These are phyloP conservation scores for Erodium texanum DNA, from an alignment of 441 rosid species.

Conservation along the genomic window DNA sequence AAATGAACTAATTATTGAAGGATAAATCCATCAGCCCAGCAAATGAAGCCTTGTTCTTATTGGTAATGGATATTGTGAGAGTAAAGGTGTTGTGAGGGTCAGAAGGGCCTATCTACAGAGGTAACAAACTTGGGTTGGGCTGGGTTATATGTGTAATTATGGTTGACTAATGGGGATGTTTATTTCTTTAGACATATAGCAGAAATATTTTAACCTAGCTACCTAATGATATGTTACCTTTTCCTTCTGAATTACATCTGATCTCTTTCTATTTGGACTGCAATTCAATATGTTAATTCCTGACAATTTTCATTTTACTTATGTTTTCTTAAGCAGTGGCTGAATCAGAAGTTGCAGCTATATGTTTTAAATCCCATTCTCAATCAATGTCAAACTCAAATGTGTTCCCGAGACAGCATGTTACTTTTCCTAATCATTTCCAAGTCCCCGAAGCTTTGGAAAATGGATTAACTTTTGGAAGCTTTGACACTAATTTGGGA, in stretches of 20 bases:
- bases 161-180: neutral
- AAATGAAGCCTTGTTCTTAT: too few relatives aligned
- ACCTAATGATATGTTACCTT: neutral
- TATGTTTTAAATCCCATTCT: slow-evolving; percentile 24
- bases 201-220: neutral
- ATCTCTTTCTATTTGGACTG: neutral
- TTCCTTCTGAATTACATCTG: neutral
- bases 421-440: slow-evolving; percentile 73
- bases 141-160: neutral
- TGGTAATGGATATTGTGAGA: too few relatives aligned
- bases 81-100: too few relatives aligned
- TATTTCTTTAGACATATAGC: neutral
- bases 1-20: too few relatives aligned
- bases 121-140: neutral
- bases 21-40: too few relatives aligned
- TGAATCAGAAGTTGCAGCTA: slow-evolving; percentile 28
- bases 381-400: slow-evolving; percentile 26
- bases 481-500: slow-evolving; percentile 34
- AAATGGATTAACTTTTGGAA: slow-evolving; percentile 77
- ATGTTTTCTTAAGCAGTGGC: slow-evolving; percentile 28
- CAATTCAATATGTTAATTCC: neutral
- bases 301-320: slow-evolving; percentile 1
- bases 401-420: slow-evolving; percentile 42
- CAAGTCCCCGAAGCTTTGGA: slow-evolving; percentile 54
- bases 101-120: too few relatives aligned